Evolutionary conservation across 2,329 filamentous ascomycete species (phyloP), one percentile per base, ranked within the genome.

Genomic region (Penicillium sp.): DNA sequence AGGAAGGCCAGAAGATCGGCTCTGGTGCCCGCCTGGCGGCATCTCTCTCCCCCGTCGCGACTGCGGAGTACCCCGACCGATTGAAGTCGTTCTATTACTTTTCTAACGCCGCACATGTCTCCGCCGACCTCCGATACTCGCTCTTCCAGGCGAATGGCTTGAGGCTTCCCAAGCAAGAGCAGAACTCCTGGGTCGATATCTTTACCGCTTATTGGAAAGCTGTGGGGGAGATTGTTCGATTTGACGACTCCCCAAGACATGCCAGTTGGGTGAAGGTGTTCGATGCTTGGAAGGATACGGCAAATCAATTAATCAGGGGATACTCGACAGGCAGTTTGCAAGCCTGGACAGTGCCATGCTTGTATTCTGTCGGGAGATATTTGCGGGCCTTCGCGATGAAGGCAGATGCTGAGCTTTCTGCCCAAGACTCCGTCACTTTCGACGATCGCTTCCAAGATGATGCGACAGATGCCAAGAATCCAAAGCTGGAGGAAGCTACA

Each of bases 301-400:
- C 86, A 39, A 86, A 85, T 55, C 75, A 77, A 41, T 75, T 97
- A 34, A 83, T 90, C 50, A 81, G 88, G 57, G 89, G 88, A 28
- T 96, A 96, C 66, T 84, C 83, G 32, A 39, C 77, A 48, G 78
- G 80, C 3, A 88, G 97, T 60, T 83, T 88, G 57, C n/a, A n/a
- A n/a, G 84, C 88, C 28, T 98, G 93, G 91, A 93, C 89, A 0
- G 82, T 98, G 45, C 90, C 93, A 3, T 90, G 87, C 64, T 76
- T 98, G 34, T 97, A 97, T 64, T 79, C 86, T 45, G 83, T 85
- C 24, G 90, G 89, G 48, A 95, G 88, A 69, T 89, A 94, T 65
- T 71, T 98, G 52, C 79, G 93, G 52, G 74, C 85, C 38, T 94
- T 95, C 69, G 93, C 93, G 42, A 93, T 96, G 67, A 88, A 85